Conservation (phyloP, 228 moss, liverwort and hornwort genomes). For the Sphagnum fallax region DNA sequence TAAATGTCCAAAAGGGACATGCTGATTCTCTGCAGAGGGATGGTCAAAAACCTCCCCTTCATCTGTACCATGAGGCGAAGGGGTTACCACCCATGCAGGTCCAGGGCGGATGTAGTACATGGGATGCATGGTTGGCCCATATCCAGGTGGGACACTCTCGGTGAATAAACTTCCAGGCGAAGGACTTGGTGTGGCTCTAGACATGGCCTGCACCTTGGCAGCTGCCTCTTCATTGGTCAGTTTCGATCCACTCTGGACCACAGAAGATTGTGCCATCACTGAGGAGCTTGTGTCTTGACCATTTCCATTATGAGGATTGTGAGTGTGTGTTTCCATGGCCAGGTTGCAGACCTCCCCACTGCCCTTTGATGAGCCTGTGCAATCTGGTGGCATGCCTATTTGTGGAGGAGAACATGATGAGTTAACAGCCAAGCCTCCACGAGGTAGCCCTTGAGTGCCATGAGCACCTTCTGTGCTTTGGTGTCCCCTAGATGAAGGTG, state of each 20-base stretch:
- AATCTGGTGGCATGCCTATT: constrained; percentile 41
- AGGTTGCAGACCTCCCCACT: constrained; percentile 31
- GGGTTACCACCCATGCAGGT: constrained; percentile 51
- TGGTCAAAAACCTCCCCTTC: constrained; percentile 61
- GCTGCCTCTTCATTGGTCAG: constrained; percentile 39
- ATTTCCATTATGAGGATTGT: constrained; percentile 23
- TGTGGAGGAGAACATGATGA: constrained; percentile 12
- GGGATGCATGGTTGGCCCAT: too few species aligned
- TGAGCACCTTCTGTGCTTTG: too few species aligned
- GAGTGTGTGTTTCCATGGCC: constrained; percentile 25
- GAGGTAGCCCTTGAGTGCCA: too few species aligned
- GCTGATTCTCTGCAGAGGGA: constrained; percentile 44
- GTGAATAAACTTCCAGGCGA: too few species aligned
- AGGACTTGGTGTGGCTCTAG: not conserved
- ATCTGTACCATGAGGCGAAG: constrained; percentile 38
- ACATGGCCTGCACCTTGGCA: constrained; percentile 55
- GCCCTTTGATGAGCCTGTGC: constrained; percentile 64
- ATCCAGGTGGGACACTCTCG: too few species aligned
- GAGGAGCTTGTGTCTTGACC: constrained; percentile 53
- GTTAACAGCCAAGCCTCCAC: too few species aligned
- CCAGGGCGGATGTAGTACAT: constrained; percentile 71
- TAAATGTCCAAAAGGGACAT: constrained; percentile 26
- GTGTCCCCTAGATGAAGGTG: too few species aligned
- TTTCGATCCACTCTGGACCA: constrained; percentile 21
- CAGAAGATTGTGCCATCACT: not conserved